Percentiles rank a stretch among this genome's conserved stretches.
Conservation (phyloP, 176 grass and related monocot species). For the Hordeum vulgare region DNA sequence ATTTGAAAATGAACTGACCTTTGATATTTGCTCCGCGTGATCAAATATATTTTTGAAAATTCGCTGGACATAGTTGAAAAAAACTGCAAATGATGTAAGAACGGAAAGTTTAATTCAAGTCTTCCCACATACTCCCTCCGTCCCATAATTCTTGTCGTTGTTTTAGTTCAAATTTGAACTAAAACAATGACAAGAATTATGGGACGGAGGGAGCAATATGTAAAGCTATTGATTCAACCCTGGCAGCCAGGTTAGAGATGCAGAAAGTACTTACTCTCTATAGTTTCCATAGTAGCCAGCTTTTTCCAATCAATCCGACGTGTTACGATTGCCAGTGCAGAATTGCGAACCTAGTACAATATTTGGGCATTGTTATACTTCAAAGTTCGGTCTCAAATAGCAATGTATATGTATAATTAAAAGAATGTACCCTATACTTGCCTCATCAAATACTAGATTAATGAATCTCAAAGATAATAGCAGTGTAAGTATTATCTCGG, state of each 20-base stretch:
- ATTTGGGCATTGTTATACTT: constrained; percentile 9
- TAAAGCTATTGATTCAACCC: constrained; percentile 6
- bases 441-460: constrained; percentile 98
- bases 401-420: neutral
- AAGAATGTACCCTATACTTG: constrained; percentile 31
- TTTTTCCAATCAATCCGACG: constrained; percentile 68
- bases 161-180: too few species aligned
- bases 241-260: neutral
- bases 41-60: constrained; percentile 99
- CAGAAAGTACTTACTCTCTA: constrained; percentile 67
- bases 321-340: constrained; percentile 76
- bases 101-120: neutral
- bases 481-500: constrained; percentile 87
- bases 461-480: constrained; percentile 94
- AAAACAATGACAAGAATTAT: too few species aligned
- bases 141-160: too few species aligned
- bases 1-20: constrained; percentile 46
- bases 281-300: constrained; percentile 68
- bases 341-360: constrained; percentile 67
- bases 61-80: constrained; percentile 72
- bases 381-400: constrained; percentile 21
- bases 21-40: constrained; percentile 91
- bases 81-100: constrained; percentile 64
- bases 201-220: too few species aligned
- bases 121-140: neutral